A percentile compares a stretch with the other conserved stretches of the same genome.
Conservation (phyloP, 2,329 filamentous ascomycete species). For the Trichoderma harzianum region DNA sequence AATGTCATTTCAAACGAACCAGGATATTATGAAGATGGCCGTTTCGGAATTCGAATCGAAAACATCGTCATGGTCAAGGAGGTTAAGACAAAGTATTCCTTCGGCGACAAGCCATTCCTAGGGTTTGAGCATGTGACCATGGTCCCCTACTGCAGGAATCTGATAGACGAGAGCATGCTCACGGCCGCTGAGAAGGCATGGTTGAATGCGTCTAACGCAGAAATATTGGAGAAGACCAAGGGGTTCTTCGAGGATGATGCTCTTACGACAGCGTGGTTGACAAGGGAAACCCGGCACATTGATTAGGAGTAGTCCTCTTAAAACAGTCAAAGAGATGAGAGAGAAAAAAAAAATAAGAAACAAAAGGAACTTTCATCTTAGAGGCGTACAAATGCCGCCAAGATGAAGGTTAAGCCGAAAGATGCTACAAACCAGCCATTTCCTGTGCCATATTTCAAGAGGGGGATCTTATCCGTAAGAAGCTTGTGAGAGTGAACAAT, state of each 20-base stretch:
- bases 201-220: conserved; percentile 80
- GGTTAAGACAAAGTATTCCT: conserved; percentile 79
- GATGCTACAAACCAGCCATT: conserved; percentile 64
- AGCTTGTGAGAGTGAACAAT: conserved; percentile 37
- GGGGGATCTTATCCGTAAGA: conserved; percentile 34
- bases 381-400: conserved; percentile 53
- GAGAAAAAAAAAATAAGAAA: not conserved
- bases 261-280: conserved; percentile 73
- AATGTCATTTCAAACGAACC: conserved; percentile 97
- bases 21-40: conserved; percentile 94
- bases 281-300: conserved; percentile 75
- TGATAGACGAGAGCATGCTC: conserved; percentile 74
- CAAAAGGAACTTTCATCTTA: conserved; percentile 27
- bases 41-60: conserved; percentile 93
- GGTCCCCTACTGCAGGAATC: conserved; percentile 87
- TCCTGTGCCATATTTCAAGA: conserved; percentile 50
- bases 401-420: conserved; percentile 69
- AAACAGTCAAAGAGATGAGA: not conserved
- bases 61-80: conserved; percentile 91
- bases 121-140: conserved; percentile 97
- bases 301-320: conserved; percentile 18
- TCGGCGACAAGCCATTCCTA: conserved; percentile 90
- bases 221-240: conserved; percentile 79
- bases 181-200: conserved; percentile 74
- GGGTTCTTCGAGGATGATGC: conserved; percentile 70